A percentile compares a stretch with the other conserved stretches of the same genome.
Evolutionary conservation across 1,284 basidiomycete species (phyloP).

Genomic region (Tilletia setariae): DNA sequence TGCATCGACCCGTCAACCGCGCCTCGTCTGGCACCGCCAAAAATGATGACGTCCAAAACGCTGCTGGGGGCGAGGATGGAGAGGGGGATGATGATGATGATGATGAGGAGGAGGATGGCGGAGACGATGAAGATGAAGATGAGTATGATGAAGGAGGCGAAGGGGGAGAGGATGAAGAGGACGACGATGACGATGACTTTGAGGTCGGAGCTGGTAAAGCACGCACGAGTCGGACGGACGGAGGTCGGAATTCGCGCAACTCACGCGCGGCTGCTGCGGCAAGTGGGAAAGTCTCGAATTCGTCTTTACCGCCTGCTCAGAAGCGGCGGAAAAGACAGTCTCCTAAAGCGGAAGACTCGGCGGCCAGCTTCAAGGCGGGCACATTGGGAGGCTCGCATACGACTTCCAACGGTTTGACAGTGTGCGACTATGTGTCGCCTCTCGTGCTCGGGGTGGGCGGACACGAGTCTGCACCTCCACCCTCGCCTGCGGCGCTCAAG

Average conservation of each 20-base stretch:
- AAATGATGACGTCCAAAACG: not conserved
- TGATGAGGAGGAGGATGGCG: not conserved
- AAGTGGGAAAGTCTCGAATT: not conserved
- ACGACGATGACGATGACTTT: not conserved
- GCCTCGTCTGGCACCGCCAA: not conserved
- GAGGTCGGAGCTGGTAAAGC: not conserved
- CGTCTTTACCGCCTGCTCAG: not conserved
- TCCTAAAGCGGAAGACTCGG: not conserved
- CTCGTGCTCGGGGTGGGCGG: constrained; percentile 15
- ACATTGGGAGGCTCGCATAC: constrained; percentile 10
- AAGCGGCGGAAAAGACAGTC: not conserved
- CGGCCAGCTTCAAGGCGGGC: not conserved
- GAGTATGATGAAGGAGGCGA: not conserved
- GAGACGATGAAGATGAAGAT: not conserved
- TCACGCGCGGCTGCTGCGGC: not conserved
- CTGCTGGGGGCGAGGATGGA: not conserved
- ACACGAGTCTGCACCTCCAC: not conserved
- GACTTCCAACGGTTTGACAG: constrained; percentile 11
- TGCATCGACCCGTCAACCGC: not conserved
- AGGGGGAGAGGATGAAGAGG: not conserved
- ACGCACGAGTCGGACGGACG: not conserved
- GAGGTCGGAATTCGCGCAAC: not conserved
- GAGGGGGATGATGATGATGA: not conserved
- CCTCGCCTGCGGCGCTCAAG: not conserved
- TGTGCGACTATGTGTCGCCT: constrained; percentile 51